Percentiles rank a stretch among this genome's conserved stretches.
phyloP scores from a whole-genome alignment of 2,329 filamentous ascomycete species.

The Rugonectria rugulosa region DNA sequence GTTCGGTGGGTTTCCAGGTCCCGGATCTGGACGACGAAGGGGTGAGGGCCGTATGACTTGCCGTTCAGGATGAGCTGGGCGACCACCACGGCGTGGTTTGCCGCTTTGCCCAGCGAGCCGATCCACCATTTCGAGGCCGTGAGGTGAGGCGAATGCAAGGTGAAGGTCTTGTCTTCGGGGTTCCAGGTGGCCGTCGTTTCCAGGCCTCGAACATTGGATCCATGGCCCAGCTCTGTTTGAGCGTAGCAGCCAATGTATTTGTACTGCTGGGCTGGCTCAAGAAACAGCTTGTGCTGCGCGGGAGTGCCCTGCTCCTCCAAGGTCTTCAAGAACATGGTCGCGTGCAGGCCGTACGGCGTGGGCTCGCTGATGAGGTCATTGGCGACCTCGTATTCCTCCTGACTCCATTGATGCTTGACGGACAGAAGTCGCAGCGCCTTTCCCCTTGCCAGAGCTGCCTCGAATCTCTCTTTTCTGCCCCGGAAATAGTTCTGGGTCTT shows the following conservation, averaged over 20 bases:
- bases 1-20: slow-evolving; percentile 74
- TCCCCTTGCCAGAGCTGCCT: slow-evolving; percentile 72
- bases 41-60: slow-evolving; percentile 76
- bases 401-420: slow-evolving; percentile 72
- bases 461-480: slow-evolving; percentile 72
- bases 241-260: slow-evolving; percentile 81
- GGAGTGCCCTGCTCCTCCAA: slow-evolving; percentile 75
- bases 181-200: slow-evolving; percentile 81
- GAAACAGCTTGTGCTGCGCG: slow-evolving; percentile 77
- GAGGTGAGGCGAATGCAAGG: slow-evolving; percentile 74
- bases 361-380: slow-evolving; percentile 76
- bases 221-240: slow-evolving; percentile 82
- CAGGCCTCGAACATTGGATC: slow-evolving; percentile 76
- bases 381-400: slow-evolving; percentile 69
- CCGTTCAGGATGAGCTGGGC: slow-evolving; percentile 76
- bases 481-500: slow-evolving; percentile 81
- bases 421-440: slow-evolving; percentile 75
- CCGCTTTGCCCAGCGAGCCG: slow-evolving; percentile 76
- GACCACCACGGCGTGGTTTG: slow-evolving; percentile 81
- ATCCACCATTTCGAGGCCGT: slow-evolving; percentile 89
- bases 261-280: slow-evolving; percentile 73
- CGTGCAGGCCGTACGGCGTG: slow-evolving; percentile 77
- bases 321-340: slow-evolving; percentile 60
- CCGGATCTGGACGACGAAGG: slow-evolving; percentile 79
- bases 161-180: slow-evolving; percentile 75